A percentile compares a stretch with the other conserved stretches of the same genome.
phyloP scores from a whole-genome alignment of 305 asterid genomes.

The Striga hermonthica region DNA sequence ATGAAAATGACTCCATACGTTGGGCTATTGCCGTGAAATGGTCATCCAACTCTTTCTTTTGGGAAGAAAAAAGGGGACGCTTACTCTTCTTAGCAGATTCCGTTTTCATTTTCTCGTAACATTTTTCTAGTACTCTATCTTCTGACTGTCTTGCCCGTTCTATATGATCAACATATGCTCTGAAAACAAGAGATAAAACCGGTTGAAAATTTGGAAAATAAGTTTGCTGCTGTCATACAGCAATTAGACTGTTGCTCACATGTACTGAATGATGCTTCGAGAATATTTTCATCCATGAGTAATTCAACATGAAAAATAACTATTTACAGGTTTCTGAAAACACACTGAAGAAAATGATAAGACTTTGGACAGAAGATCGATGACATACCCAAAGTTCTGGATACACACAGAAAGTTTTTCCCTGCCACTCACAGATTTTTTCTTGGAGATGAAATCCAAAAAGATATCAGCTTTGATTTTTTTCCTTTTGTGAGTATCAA shows the following conservation, averaged over 20 bases:
- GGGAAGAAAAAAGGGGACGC: constrained; percentile 51
- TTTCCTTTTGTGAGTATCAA: constrained; percentile 43
- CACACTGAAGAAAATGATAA: constrained; percentile 15
- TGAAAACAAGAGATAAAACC: constrained; percentile 38
- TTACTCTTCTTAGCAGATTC: constrained; percentile 42
- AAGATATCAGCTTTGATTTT: constrained; percentile 49
- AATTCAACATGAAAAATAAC: constrained; percentile 17
- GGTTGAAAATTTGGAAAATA: constrained; percentile 26
- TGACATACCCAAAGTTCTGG: constrained; percentile 75
- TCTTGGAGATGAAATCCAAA: constrained; percentile 64
- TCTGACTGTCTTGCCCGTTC: constrained; percentile 49
- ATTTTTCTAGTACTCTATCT: constrained; percentile 40
- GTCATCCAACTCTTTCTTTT: constrained; percentile 68
- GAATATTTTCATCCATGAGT: constrained; percentile 22
- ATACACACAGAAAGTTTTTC: constrained; percentile 77
- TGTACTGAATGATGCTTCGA: constrained; percentile 19
- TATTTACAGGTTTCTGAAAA: constrained; percentile 16
- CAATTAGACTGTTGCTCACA: constrained; percentile 16
- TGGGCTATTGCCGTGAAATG: constrained; percentile 56
- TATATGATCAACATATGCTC: constrained; percentile 52
- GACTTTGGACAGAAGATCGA: constrained; percentile 13
- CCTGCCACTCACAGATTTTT: constrained; percentile 52
- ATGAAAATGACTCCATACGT: constrained; percentile 60
- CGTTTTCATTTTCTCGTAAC: constrained; percentile 45
- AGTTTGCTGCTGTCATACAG: neutral